Conservation (phyloP, 345 rosid species). For the Raphanus raphanistrum region DNA sequence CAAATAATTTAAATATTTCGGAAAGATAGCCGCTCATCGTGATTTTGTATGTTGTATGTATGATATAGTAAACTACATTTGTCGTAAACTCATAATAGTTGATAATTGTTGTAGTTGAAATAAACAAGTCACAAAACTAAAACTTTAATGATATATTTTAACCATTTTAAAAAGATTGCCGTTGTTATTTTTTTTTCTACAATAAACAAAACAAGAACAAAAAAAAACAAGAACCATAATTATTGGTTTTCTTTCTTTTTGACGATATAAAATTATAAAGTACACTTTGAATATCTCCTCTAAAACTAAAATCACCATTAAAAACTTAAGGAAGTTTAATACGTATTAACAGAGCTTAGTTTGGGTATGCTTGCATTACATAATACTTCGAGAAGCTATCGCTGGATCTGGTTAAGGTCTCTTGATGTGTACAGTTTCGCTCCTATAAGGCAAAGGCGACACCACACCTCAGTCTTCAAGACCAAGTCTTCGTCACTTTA, state of each 20-base stretch:
- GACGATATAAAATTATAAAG: not conserved
- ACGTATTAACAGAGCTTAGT: not conserved
- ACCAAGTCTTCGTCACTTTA: conserved; percentile 32
- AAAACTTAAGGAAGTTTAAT: not conserved
- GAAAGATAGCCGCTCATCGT: not conserved
- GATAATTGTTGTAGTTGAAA: too few species aligned
- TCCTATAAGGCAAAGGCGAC: conserved; percentile 30
- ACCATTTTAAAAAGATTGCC: not conserved
- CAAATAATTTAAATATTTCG: not conserved
- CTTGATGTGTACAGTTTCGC: conserved; percentile 24
- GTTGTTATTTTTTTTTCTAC: too few species aligned
- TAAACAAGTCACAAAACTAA: not conserved
- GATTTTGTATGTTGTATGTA: not conserved
- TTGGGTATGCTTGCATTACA: not conserved
- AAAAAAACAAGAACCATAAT: too few species aligned
- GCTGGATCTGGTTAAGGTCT: conserved; percentile 21
- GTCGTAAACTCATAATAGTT: not conserved
- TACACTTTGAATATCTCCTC: too few species aligned
- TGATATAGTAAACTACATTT: not conserved
- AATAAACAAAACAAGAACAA: too few species aligned
- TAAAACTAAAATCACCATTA: too few species aligned
- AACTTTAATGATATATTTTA: not conserved
- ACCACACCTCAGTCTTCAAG: conserved; percentile 38
- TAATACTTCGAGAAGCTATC: conserved; percentile 15
- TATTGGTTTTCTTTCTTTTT: too few species aligned